Evolutionary conservation across 495 filamentous ascomycete genomes (phyloP), one percentile per base, ranked within the genome.

Genomic region (Hyaloscypha finlandica): DNA sequence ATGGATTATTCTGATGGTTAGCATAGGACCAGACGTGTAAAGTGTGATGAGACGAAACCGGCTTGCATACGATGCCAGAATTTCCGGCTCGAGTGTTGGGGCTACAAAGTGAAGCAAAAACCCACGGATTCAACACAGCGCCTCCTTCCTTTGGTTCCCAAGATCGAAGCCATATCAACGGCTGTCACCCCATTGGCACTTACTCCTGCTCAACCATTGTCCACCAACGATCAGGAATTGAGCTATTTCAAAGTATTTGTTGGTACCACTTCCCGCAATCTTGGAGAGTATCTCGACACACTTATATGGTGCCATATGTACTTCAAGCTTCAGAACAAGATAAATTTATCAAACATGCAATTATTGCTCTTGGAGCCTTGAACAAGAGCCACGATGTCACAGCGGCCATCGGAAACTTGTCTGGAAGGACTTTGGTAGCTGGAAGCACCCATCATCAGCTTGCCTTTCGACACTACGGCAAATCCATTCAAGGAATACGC

Each of bases 281-380:
- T 54, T n/a, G 51, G n/a, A 54, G 51, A 54, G 51, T 54, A 54
- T n/a, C 19, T 54, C n/a, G 51, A 54, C 16, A 54, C n/a, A 20
- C 25, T 4, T n/a, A n/a, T 54, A 6, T 54, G 51, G 51, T 8
- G 19, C 16, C 8, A 8, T 8, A 54, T 54, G 51, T 54, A 2
- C 51, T 54, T 54, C 51, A 54, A 54, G 51, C 51, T 54, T 54
- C 51, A 29, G 51, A 54, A 29, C 51, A 54, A 54, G 51, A 54
- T 8, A 1, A n/a, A 6, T 54, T 54, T 29, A 54, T 54, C 51
- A 54, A 29, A n/a, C 51, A 54, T 29, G 51, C n/a, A 3, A 29
- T 54, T 16, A 54, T 54, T 29, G 51, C 51, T 54, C 51, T 54
- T 54, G 51, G 51, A 4, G 51, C 51, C 19, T 29, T 54, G 51